Percentiles rank a stretch among this genome's conserved stretches.
These are phyloP conservation scores for Penicillium frequentans DNA, from an alignment of 2,329 filamentous ascomycete genomes.

Conservation along the genomic window DNA sequence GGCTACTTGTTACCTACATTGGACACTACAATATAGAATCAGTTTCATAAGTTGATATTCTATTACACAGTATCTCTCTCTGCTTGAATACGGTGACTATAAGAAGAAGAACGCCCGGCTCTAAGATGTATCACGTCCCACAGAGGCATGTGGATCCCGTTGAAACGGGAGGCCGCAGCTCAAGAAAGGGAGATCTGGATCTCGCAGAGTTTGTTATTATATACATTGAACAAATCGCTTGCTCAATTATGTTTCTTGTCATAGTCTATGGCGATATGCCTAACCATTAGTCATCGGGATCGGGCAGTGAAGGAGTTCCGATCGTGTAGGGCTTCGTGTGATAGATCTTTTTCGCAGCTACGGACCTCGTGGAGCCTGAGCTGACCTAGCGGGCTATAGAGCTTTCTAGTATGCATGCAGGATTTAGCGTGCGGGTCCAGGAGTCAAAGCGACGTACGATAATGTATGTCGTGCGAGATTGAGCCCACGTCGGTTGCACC, in stretches of 20 bases:
- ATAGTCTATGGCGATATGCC: background rate
- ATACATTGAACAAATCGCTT: background rate
- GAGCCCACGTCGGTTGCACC: background rate
- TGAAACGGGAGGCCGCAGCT: background rate
- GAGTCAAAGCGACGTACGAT: background rate
- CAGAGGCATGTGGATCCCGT: constrained; percentile 1
- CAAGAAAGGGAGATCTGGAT: background rate
- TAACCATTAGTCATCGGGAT: background rate
- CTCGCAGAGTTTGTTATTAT: background rate
- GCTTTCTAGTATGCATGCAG: background rate
- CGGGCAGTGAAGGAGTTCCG: background rate
- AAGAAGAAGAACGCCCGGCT: background rate
- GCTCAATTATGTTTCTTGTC: background rate
- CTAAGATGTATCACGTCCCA: background rate
- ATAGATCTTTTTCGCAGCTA: background rate
- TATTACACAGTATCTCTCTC: background rate
- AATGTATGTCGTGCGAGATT: background rate
- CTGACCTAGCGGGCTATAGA: background rate
- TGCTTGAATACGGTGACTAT: background rate
- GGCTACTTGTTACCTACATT: no score
- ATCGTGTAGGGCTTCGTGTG: background rate
- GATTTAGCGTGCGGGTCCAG: background rate
- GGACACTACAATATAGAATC: background rate
- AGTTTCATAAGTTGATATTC: background rate
- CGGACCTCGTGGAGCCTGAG: background rate